Evolutionary conservation across 345 rosid species (phyloP).

Genomic region (Citrus hindsii): DNA sequence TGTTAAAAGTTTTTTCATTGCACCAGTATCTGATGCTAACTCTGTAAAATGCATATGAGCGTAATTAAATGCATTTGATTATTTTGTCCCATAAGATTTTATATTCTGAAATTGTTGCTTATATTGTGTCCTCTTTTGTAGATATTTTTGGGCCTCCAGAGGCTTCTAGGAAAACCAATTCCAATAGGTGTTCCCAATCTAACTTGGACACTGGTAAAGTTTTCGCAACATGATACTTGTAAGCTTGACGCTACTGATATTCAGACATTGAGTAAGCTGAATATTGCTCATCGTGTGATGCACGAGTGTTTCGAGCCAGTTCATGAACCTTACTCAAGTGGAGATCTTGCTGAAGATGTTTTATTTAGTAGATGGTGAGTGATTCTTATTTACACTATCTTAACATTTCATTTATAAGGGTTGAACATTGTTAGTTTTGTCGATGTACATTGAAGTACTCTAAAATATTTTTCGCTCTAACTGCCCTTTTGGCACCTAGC

Average conservation of each 20-base stretch:
- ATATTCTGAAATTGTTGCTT: slow-evolving; percentile 7
- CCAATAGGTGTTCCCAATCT: slow-evolving; percentile 52
- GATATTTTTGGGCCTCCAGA: slow-evolving; percentile 54
- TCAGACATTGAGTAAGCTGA: slow-evolving; percentile 56
- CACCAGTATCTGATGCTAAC: background rate
- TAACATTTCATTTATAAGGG: background rate
- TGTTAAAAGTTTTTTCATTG: background rate
- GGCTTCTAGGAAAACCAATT: slow-evolving; percentile 62
- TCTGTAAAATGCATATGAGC: no score
- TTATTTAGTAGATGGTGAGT: slow-evolving; percentile 69
- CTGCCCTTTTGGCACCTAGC: background rate
- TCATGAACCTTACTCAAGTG: slow-evolving; percentile 41
- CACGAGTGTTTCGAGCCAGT: slow-evolving; percentile 85
- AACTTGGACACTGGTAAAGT: slow-evolving; percentile 67
- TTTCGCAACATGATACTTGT: slow-evolving; percentile 22
- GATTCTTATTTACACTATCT: slow-evolving; percentile 14
- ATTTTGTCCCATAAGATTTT: background rate
- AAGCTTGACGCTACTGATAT: slow-evolving; percentile 27
- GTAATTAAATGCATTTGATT: background rate
- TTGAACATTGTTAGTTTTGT: background rate
- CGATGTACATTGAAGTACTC: background rate
- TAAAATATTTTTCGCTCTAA: background rate
- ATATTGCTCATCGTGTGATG: slow-evolving; percentile 69
- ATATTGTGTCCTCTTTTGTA: slow-evolving; percentile 28
- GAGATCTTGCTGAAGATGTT: slow-evolving; percentile 71